Evolutionary conservation across 1,284 basidiomycete species (phyloP).

Genomic region (Melanopsichium pennsylvanicum): DNA sequence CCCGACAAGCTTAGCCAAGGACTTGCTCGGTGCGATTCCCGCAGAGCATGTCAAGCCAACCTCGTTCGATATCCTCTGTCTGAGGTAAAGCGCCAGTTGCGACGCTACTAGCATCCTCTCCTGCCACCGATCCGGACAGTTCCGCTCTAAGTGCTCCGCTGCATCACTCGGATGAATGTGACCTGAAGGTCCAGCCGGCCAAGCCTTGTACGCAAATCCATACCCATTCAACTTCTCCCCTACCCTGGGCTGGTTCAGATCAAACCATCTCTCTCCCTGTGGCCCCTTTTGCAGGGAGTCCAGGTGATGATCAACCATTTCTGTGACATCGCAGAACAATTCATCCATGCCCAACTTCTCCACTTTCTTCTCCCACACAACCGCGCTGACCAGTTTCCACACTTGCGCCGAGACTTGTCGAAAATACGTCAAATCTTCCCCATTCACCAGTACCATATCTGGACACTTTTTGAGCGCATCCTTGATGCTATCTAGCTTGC

Average conservation of each 20-base stretch:
- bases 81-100: conserved; percentile 62
- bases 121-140: conserved; percentile 35
- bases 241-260: conserved; percentile 4
- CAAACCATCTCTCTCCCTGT: conserved; percentile 20
- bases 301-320: conserved; percentile 62
- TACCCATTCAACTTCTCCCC: neutral
- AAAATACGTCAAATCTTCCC: conserved; percentile 66
- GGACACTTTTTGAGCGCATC: conserved; percentile 63
- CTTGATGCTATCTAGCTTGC: conserved; percentile 63
- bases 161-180: conserved; percentile 20
- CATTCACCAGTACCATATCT: conserved; percentile 65
- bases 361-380: conserved; percentile 55
- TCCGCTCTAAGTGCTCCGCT: conserved; percentile 5
- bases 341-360: conserved; percentile 68
- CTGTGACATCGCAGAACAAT: conserved; percentile 66
- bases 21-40: conserved; percentile 64
- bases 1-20: conserved; percentile 65
- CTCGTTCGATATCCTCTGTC: conserved; percentile 56
- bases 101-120: conserved; percentile 50
- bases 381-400: conserved; percentile 56
- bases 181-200: conserved; percentile 24
- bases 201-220: conserved; percentile 53
- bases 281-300: neutral
- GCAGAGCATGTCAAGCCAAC: conserved; percentile 66
- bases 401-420: conserved; percentile 59